A percentile compares a stretch with the other conserved stretches of the same genome.
Conservation (phyloP, 305 asterid species). For the Fraxinus sp. region DNA sequence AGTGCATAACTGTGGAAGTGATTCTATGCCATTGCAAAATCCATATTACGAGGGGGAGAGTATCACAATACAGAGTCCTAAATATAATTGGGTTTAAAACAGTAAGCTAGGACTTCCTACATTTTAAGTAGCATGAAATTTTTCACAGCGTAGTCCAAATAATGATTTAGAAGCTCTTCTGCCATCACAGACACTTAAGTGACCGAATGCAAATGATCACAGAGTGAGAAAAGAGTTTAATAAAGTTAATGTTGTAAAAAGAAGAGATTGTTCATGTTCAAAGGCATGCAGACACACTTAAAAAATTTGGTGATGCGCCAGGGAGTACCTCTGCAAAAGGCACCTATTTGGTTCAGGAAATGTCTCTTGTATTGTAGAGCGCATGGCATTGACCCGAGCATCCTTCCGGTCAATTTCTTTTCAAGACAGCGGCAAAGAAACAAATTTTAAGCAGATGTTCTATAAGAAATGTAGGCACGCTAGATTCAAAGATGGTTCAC, state of each 20-base stretch:
- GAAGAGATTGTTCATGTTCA: constrained; percentile 1
- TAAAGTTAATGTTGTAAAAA: constrained; percentile 8
- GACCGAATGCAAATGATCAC: constrained; percentile 10
- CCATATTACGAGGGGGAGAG: background rate
- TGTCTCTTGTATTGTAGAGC: constrained; percentile 78
- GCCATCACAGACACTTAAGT: constrained; percentile 1
- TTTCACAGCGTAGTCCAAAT: background rate
- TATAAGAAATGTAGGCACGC: constrained; percentile 17
- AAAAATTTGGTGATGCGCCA: constrained; percentile 17
- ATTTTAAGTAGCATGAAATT: background rate
- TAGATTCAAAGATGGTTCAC: constrained; percentile 20
- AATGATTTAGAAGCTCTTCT: background rate
- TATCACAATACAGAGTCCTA: background rate
- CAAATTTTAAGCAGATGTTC: constrained; percentile 6
- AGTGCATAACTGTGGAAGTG: background rate
- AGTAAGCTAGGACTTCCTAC: background rate
- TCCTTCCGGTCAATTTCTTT: constrained; percentile 81
- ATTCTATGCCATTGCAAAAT: background rate
- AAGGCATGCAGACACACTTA: background rate
- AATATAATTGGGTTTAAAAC: background rate
- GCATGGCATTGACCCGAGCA: constrained; percentile 80
- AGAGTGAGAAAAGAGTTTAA: background rate
- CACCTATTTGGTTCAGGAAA: constrained; percentile 98
- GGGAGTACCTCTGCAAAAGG: constrained; percentile 78
- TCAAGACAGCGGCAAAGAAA: constrained; percentile 31